Conservation (phyloP, 139 green algal species). For the Chlamydomonas applanata region DNA sequence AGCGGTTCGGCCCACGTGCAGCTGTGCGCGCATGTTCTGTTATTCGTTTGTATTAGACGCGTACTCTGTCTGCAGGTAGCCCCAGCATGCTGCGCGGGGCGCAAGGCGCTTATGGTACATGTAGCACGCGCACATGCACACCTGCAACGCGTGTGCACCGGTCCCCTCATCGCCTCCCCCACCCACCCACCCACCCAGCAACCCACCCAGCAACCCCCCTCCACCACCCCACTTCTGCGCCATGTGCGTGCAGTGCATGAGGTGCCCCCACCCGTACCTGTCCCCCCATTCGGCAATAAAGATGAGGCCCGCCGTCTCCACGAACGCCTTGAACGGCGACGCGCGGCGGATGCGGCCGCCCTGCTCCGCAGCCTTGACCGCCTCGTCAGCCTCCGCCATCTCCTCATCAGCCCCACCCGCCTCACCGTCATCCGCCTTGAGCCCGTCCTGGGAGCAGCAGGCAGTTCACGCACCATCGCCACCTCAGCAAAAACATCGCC, state of each 20-base stretch:
- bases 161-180: too few relatives aligned
- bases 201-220: not conserved
- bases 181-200: too few relatives aligned
- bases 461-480: not conserved
- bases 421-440: not conserved
- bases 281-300: constrained; percentile 96
- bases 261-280: constrained; percentile 24
- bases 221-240: too few relatives aligned
- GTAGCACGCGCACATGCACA: too few relatives aligned
- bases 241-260: not conserved
- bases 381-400: constrained; percentile 70
- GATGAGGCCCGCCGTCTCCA: constrained; percentile 79
- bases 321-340: constrained; percentile 28
- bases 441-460: constrained; percentile 30
- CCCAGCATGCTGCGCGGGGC: too few relatives aligned
- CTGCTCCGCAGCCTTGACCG: constrained; percentile 48
- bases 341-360: not conserved
- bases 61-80: too few relatives aligned
- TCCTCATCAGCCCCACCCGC: constrained; percentile 52
- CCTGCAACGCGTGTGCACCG: too few relatives aligned
- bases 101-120: too few relatives aligned
- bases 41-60: too few relatives aligned
- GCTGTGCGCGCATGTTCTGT: too few relatives aligned
- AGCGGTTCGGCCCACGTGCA: too few relatives aligned
- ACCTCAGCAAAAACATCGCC: not conserved